Evolutionary conservation across 1,139 yeast species (phyloP).

Genomic region (Blastobotrys ciferrii): DNA sequence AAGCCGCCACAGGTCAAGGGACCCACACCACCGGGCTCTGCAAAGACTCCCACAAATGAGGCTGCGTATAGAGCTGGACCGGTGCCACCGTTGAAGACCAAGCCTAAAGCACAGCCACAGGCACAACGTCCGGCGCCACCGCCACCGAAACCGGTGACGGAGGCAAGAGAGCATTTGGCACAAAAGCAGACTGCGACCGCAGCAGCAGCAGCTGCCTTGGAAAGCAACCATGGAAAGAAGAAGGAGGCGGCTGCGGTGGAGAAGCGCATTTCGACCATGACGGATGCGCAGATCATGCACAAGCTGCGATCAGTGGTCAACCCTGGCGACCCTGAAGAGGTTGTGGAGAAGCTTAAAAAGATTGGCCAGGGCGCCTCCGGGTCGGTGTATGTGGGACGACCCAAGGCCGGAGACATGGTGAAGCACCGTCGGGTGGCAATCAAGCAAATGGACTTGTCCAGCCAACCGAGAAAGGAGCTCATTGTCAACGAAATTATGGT

Average conservation of each 20-base stretch:
- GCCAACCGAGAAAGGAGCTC: conserved; percentile 92
- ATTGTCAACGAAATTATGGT: conserved; percentile 91
- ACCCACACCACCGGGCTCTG: conserved; percentile 25
- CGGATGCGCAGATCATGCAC: conserved; percentile 82
- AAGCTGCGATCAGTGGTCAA: conserved; percentile 82
- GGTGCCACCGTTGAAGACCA: conserved; percentile 18
- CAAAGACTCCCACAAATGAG: conserved; percentile 19
- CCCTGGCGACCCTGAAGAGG: conserved; percentile 76
- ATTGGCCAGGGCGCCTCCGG: conserved; percentile 99
- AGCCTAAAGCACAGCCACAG: conserved; percentile 19
- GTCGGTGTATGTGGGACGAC: conserved; percentile 84
- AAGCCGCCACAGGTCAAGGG: no score
- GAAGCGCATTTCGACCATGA: conserved; percentile 68
- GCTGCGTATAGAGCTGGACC: conserved; percentile 8
- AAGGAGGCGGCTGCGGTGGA: conserved; percentile 42
- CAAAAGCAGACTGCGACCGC: conserved; percentile 36
- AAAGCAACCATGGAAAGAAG: conserved; percentile 23
- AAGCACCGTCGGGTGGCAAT: conserved; percentile 57
- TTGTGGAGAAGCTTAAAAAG: conserved; percentile 83
- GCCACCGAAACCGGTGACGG: conserved; percentile 27
- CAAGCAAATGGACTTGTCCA: conserved; percentile 89
- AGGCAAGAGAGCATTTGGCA: conserved; percentile 27
- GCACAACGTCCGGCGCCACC: conserved; percentile 17
- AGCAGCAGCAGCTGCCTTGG: conserved; percentile 33
- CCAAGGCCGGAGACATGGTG: conserved; percentile 42